These are phyloP conservation scores for Pseudopithomyces maydicus DNA, from an alignment of 2,329 filamentous ascomycete species.

Conservation along the genomic window DNA sequence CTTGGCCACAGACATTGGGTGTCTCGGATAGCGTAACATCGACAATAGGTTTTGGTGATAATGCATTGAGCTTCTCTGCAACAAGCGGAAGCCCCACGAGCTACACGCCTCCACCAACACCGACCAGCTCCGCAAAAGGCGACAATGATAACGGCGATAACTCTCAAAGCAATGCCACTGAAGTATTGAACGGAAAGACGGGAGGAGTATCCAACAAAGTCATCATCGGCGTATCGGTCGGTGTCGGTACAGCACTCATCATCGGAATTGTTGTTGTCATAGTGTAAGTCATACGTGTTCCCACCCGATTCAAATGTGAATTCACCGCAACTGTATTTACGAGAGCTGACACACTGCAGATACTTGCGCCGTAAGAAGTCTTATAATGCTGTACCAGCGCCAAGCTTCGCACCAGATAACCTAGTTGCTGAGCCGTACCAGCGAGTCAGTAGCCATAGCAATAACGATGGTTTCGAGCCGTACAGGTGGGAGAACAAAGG, in stretches of 20 bases:
- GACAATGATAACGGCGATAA: neutral
- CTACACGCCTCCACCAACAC: slow-evolving; percentile 44
- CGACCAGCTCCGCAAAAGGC: neutral
- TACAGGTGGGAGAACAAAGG: neutral
- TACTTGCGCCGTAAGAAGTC: neutral
- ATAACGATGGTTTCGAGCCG: slow-evolving; percentile 4
- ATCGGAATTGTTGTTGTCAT: slow-evolving; percentile 22
- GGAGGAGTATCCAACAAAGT: slow-evolving; percentile 50
- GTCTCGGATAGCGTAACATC: slow-evolving; percentile 37
- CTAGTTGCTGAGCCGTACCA: slow-evolving; percentile 1
- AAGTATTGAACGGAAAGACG: slow-evolving; percentile 25
- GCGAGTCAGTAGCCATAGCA: neutral
- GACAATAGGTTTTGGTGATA: slow-evolving; percentile 49
- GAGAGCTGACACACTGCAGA: neutral
- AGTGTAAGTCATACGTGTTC: slow-evolving; percentile 10
- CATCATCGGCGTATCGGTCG: slow-evolving; percentile 57
- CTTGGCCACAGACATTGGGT: slow-evolving; percentile 48
- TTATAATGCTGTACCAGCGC: neutral
- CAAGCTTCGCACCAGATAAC: neutral
- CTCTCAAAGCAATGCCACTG: neutral
- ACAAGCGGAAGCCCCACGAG: slow-evolving; percentile 54
- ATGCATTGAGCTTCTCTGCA: slow-evolving; percentile 42
- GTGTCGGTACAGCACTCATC: slow-evolving; percentile 51
- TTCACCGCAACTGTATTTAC: neutral
- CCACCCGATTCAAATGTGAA: neutral